Conservation (phyloP, 306 rosid genomes). For the Ormosia semicastrata region DNA sequence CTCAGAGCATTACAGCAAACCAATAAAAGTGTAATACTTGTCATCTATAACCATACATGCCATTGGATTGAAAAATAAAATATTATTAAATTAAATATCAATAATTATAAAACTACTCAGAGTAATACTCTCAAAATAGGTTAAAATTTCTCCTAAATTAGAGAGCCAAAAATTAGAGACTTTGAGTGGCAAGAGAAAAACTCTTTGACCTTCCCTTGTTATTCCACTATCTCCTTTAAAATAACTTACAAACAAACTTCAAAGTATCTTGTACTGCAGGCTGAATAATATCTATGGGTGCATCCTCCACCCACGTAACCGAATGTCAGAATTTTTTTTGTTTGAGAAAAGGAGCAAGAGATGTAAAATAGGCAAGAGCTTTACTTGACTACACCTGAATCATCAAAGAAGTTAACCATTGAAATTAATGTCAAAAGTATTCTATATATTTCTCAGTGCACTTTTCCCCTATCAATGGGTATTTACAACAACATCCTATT, state of each 20-base stretch:
- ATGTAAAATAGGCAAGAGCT: neutral
- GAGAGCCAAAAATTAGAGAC: too few species aligned
- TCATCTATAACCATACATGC: too few species aligned
- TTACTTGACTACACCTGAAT: neutral
- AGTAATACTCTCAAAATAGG: too few species aligned
- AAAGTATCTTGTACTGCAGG: neutral
- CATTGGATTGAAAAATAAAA: too few species aligned
- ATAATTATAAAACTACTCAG: too few species aligned
- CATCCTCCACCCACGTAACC: neutral
- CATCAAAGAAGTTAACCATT: neutral
- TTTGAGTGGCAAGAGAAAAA: too few species aligned
- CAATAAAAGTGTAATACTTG: too few species aligned
- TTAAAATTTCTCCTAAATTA: too few species aligned
- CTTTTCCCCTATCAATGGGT: conserved; percentile 23
- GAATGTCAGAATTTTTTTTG: neutral
- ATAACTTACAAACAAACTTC: neutral
- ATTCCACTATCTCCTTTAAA: too few species aligned
- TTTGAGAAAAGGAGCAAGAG: neutral
- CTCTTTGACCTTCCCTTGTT: too few species aligned
- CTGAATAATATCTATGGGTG: neutral
- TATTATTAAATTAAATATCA: too few species aligned
- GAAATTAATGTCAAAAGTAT: neutral
- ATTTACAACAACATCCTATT: conserved; percentile 28
- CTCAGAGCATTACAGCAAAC: too few species aligned
- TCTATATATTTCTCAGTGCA: conserved; percentile 3